These are phyloP conservation scores for Neurospora sp. DNA, from an alignment of 2,329 filamentous ascomycete genomes.

Conservation along the genomic window DNA sequence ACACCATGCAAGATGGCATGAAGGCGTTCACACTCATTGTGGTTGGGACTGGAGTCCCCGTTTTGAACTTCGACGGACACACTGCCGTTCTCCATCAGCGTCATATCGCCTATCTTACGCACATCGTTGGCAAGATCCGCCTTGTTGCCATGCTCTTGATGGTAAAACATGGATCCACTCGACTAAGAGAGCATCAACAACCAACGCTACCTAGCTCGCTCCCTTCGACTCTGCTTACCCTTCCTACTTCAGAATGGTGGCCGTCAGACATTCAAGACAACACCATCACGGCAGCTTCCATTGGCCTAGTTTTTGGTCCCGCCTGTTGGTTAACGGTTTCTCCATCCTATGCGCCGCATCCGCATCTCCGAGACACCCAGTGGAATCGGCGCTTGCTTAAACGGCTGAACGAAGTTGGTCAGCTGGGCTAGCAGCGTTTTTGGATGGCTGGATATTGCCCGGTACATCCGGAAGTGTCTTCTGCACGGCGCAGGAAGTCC, in stretches of 20 bases:
- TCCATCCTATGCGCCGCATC: not conserved
- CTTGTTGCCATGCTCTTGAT: not conserved
- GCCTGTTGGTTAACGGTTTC: not conserved
- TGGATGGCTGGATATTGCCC: not conserved
- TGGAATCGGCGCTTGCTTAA: not conserved
- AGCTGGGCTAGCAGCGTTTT: not conserved
- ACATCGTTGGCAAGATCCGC: not conserved
- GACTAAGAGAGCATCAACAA: not conserved
- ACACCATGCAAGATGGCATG: slow-evolving; percentile 3
- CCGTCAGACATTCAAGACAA: not conserved
- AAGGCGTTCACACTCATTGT: not conserved
- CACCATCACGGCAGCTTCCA: not conserved
- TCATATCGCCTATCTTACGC: not conserved
- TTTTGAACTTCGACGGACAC: not conserved
- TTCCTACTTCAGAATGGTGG: not conserved
- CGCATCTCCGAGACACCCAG: not conserved
- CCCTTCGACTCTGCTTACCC: not conserved
- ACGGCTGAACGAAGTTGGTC: not conserved
- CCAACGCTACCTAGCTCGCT: not conserved
- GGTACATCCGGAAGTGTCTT: not conserved
- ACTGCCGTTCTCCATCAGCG: not conserved
- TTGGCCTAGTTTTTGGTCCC: not conserved
- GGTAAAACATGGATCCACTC: not conserved
- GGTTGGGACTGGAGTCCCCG: not conserved
- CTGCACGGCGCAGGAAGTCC: not conserved